phyloP scores from a whole-genome alignment of 1,139 yeast genomes.

The Lodderomyces pseudojiufengensis region DNA sequence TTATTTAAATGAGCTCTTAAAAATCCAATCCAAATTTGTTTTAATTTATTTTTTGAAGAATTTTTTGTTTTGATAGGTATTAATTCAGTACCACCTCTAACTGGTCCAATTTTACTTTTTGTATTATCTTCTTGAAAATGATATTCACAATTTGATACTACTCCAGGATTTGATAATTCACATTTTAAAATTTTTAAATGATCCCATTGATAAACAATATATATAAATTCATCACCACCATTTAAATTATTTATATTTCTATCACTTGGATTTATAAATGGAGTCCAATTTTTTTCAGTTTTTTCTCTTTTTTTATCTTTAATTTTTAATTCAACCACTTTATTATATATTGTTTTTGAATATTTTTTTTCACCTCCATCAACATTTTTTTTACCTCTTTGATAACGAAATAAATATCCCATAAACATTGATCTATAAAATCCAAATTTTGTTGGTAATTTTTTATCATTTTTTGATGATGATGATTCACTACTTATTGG shows the following conservation, averaged over 20 bases:
- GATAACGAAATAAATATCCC: conserved; percentile 29
- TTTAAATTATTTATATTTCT: conserved; percentile 12
- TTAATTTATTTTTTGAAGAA: conserved; percentile 1
- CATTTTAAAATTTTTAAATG: conserved; percentile 34
- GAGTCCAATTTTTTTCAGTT: conserved; percentile 45
- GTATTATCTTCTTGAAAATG: conserved; percentile 20
- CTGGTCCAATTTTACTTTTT: conserved; percentile 26
- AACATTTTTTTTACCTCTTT: conserved; percentile 25
- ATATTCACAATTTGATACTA: conserved; percentile 29
- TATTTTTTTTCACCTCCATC: conserved; percentile 17
- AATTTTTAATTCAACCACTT: conserved; percentile 25
- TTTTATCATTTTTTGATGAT: conserved; percentile 13
- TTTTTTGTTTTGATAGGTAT: conserved; percentile 14
- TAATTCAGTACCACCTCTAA: conserved; percentile 39
- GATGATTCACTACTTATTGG: conserved; percentile 8
- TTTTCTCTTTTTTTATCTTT: conserved; percentile 13
- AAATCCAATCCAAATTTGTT: conserved; percentile 34
- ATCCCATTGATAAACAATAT: conserved; percentile 39
- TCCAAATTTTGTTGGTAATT: conserved; percentile 4
- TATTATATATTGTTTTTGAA: conserved; percentile 19
- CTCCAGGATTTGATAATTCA: conserved; percentile 21
- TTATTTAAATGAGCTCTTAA: conserved; percentile 32
- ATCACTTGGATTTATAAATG: conserved; percentile 26
- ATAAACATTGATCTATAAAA: conserved; percentile 26
- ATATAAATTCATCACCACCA: conserved; percentile 23